phyloP scores from a whole-genome alignment of 768 basidiomycete genomes.

The Suillus discolor region DNA sequence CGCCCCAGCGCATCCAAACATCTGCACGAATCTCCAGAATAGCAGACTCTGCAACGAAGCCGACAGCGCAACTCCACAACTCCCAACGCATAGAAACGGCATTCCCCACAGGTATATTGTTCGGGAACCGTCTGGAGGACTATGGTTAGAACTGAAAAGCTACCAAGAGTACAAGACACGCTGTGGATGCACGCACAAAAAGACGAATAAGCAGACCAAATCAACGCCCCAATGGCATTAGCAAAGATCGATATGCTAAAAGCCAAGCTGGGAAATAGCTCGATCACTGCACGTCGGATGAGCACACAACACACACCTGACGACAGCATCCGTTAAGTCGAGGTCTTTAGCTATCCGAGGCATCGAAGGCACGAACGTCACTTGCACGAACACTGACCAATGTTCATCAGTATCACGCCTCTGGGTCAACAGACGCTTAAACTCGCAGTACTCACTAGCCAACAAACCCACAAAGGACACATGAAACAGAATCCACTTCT shows the following conservation, averaged over 20 bases:
- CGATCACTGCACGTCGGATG: background rate
- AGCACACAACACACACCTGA: conserved; percentile 45
- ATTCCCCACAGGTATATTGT: conserved; percentile 52
- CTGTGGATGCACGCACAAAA: conserved; percentile 37
- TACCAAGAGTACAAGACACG: conserved; percentile 9
- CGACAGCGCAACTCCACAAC: conserved; percentile 58
- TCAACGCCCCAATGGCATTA: conserved; percentile 43
- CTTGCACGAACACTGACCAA: conserved; percentile 62
- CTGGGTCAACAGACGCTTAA: background rate
- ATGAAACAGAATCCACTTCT: conserved; percentile 55
- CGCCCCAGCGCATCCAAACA: conserved; percentile 62
- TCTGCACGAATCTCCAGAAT: conserved; percentile 65
- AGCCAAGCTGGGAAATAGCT: conserved; percentile 34
- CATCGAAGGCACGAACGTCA: conserved; percentile 73
- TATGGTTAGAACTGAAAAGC: background rate
- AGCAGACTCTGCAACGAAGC: conserved; percentile 50
- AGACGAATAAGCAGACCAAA: conserved; percentile 49
- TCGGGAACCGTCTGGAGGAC: conserved; percentile 56
- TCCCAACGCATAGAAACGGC: conserved; percentile 53
- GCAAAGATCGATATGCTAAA: conserved; percentile 49
- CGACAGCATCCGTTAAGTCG: conserved; percentile 51
- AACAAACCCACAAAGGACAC: conserved; percentile 65
- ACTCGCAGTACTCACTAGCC: conserved; percentile 47
- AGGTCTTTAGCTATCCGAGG: conserved; percentile 73
- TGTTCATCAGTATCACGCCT: background rate